Evolutionary conservation across 75 land plant genomes (phyloP), one percentile per base, ranked within the genome.

Genomic region (Selaginella moellendorffii): DNA sequence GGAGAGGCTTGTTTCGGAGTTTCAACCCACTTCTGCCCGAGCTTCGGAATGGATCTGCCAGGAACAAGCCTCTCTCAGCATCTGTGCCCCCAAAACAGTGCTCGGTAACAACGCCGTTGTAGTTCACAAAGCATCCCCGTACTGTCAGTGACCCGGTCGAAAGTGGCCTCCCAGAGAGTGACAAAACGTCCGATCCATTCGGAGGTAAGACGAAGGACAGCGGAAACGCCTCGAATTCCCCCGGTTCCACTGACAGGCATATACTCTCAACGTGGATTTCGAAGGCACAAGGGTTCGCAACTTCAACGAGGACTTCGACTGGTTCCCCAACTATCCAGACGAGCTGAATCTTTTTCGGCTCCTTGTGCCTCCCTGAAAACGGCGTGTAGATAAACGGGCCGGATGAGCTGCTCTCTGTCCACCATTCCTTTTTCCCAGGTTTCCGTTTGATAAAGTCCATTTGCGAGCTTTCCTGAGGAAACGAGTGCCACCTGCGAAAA

Each of bases 371-470:
- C 8, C 21, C 19, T 65, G 80, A 74, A 73, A 88, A 88, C 62
- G 97, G 97, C 26, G 97, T 92, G 59, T 92, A 92, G 52, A 92
- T 92, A 65, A 92, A 92, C 26, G 97, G 97, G 1, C 97, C 97
- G 5, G 96, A 77, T 59, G 95, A 82, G 67, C 83, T 79, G 62
- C 89, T 72, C 53, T 86, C 97, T 51, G 80, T 74, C 97, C 97
- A 92, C 97, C 97, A 92, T 14, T 88, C 97, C 63, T 85, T 79
- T 58, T 82, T 88, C 17, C 22, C 75, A 30, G 84, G 77, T 54
- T 72, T 79, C 8, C 90, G 65, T 62, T 81, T 88, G 28, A 92
- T 79, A 30, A 88, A 82, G 24, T 88, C 97, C 62, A 76, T 75
- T 65, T 88, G 84, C 58, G 78, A 73, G 31, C 89, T 77, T 74